These are phyloP conservation scores for Stephanodiscus minutulus DNA, from an alignment of 108 stramenopile genomes.

Conservation along the genomic window DNA sequence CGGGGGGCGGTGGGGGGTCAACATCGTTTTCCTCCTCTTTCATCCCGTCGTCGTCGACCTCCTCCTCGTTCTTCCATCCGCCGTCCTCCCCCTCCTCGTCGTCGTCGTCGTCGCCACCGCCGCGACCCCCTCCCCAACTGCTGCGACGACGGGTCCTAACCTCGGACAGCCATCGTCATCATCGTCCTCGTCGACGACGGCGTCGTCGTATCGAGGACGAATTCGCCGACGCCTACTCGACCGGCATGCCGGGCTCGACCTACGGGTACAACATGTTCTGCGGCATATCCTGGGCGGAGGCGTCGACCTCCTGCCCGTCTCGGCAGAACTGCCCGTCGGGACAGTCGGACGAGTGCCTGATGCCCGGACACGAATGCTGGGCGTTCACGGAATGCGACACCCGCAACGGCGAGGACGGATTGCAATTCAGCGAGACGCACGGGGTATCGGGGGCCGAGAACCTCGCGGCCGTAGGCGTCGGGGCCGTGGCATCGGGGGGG, in stretches of 20 bases:
- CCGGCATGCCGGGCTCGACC: constrained; percentile 14
- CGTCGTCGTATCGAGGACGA: constrained; percentile 36
- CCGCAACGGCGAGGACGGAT: constrained; percentile 29
- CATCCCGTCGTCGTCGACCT: neutral
- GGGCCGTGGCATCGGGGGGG: constrained; percentile 35
- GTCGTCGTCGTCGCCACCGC: neutral
- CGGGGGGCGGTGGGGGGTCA: neutral
- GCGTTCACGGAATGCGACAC: constrained; percentile 54
- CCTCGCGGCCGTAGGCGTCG: constrained; percentile 33
- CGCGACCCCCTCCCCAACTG: too few relatives aligned
- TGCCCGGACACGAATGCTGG: constrained; percentile 51
- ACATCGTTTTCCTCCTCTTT: neutral
- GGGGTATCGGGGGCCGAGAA: constrained; percentile 30
- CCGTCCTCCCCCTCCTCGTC: too few relatives aligned
- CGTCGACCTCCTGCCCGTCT: constrained; percentile 31
- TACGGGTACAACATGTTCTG: constrained; percentile 54
- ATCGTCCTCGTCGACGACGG: neutral
- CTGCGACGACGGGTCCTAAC: too few relatives aligned
- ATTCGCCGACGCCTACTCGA: constrained; percentile 28
- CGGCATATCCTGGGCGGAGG: constrained; percentile 43
- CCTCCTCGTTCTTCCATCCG: neutral
- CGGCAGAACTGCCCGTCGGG: constrained; percentile 49
- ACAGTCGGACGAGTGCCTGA: constrained; percentile 42
- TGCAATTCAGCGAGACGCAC: constrained; percentile 39
- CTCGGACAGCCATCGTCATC: neutral